A percentile compares a stretch with the other conserved stretches of the same genome.
These are phyloP conservation scores for Russula foetens DNA, from an alignment of 768 basidiomycete genomes.

Conservation along the genomic window DNA sequence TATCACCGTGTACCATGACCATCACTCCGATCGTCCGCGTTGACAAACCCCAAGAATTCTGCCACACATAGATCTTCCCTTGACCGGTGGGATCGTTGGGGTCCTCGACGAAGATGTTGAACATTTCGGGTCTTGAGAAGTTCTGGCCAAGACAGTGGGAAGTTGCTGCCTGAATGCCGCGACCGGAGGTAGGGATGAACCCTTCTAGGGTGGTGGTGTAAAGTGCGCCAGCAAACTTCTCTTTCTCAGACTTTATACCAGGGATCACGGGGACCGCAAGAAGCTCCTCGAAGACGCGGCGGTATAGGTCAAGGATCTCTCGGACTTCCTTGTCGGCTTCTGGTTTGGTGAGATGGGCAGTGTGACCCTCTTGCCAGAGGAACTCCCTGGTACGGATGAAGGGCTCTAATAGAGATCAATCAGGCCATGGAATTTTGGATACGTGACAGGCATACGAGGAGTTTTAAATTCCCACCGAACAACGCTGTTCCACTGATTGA, in stretches of 20 bases:
- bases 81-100: conserved; percentile 63
- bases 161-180: conserved; percentile 96
- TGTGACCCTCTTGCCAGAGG: conserved; percentile 99
- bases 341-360: conserved; percentile 78
- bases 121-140: conserved; percentile 95
- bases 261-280: conserved; percentile 96
- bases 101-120: conserved; percentile 95
- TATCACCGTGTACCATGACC: conserved; percentile 99
- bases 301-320: conserved; percentile 93
- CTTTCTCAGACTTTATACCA: conserved; percentile 96
- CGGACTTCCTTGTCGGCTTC: conserved; percentile 91
- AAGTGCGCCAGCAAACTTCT: conserved; percentile 96
- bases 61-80: conserved; percentile 83
- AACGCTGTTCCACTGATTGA: conserved; percentile 99
- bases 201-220: conserved; percentile 99
- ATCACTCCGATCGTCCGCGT: conserved; percentile 97
- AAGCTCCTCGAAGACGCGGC: conserved; percentile 91
- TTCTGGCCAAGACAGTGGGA: conserved; percentile 98
- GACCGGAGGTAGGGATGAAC: conserved; percentile 93
- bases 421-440: neutral
- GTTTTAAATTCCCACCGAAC: conserved; percentile 99
- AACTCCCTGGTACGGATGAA: conserved; percentile 99
- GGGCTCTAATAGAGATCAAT: conserved; percentile 50
- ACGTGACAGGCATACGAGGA: conserved; percentile 53
- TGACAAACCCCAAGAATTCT: conserved; percentile 97